Evolutionary conservation across 169 alveolate species (phyloP).

Genomic region (Plasmodium ovale): DNA sequence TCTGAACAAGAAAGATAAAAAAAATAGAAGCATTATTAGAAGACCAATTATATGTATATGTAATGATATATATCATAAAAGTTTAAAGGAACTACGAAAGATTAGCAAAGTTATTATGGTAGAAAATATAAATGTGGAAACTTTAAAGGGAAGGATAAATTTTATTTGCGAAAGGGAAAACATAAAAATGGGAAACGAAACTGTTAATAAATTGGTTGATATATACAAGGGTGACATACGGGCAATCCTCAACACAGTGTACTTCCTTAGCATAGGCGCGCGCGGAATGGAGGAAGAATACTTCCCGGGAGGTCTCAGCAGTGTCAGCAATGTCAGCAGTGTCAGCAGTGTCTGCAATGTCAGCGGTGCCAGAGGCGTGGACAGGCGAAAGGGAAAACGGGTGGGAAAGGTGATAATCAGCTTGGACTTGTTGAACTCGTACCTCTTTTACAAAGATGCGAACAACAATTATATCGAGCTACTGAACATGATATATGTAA

Average conservation of each 20-base stretch:
- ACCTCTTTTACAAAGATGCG: conserved; percentile 56
- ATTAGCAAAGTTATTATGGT: conserved; percentile 82
- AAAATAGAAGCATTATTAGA: conserved; percentile 32
- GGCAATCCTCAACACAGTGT: conserved; percentile 61
- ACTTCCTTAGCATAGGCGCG: conserved; percentile 44
- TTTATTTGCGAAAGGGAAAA: conserved; percentile 80
- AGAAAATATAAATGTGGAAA: conserved; percentile 78
- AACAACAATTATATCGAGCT: conserved; percentile 47
- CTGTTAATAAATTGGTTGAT: conserved; percentile 80
- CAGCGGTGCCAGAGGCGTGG: not conserved
- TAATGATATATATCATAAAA: conserved; percentile 91
- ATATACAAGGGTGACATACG: conserved; percentile 82
- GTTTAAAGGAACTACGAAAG: conserved; percentile 84
- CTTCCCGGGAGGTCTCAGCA: conserved; percentile 28
- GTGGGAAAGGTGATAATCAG: not conserved
- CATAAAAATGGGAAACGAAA: conserved; percentile 68
- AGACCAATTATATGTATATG: conserved; percentile 98
- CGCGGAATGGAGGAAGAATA: conserved; percentile 68
- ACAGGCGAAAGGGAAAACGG: not conserved
- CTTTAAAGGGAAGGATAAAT: conserved; percentile 76
- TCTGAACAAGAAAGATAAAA: conserved; percentile 68
- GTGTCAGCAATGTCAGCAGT: too few species aligned
- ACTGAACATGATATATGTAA: conserved; percentile 52
- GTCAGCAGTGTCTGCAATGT: not conserved
- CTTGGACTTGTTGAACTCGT: conserved; percentile 13